Conservation (phyloP, 139 green algal species). For the Micromonas pusilla region DNA sequence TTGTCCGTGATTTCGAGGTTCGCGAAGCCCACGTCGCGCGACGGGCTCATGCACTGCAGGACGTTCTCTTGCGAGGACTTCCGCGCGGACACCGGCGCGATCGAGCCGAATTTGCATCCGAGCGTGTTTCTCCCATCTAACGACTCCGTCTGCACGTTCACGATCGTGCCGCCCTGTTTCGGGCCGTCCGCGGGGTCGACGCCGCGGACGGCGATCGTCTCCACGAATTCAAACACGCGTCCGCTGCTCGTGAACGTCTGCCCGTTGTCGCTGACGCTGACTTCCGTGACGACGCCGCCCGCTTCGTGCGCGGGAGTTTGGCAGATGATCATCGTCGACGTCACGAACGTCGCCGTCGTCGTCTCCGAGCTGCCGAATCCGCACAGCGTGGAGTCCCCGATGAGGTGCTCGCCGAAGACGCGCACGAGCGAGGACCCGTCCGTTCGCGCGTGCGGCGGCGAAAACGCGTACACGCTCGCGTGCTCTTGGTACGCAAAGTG, state of each 20-base stretch:
- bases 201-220: neutral
- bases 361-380: neutral
- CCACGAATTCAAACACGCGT: neutral
- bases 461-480: neutral
- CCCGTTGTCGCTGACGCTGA: neutral
- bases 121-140: neutral
- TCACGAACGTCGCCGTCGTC: neutral
- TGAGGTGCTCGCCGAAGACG: neutral
- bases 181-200: neutral
- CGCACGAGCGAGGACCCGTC: neutral
- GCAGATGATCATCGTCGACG: constrained; percentile 10
- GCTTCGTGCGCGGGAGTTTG: neutral
- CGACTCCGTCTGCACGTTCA: neutral
- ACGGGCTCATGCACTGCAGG: neutral
- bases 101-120: neutral
- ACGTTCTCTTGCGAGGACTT: neutral
- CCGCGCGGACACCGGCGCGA: neutral
- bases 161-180: neutral
- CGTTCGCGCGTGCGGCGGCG: neutral
- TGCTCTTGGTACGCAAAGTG: neutral
- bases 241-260: neutral
- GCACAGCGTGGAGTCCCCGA: neutral
- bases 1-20: neutral
- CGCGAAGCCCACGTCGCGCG: neutral
- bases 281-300: neutral